phyloP scores from a whole-genome alignment of 2,329 filamentous ascomycete species.

The Zasmidium angulare region DNA sequence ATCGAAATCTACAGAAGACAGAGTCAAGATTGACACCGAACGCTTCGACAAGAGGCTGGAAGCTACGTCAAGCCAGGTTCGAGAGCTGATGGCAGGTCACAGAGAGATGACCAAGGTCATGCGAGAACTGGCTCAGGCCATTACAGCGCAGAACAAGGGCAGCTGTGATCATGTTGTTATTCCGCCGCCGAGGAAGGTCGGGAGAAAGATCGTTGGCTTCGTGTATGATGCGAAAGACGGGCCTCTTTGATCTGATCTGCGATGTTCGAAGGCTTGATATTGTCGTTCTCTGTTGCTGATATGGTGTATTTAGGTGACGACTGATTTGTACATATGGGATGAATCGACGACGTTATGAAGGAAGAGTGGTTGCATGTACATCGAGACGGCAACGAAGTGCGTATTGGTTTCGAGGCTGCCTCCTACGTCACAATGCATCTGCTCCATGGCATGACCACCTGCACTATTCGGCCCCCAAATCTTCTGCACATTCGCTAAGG shows the following conservation, averaged over 20 bases:
- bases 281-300: too few species aligned
- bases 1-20: constrained; percentile 6
- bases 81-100: constrained; percentile 28
- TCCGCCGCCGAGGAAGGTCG: constrained; percentile 33
- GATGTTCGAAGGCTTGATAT: too few species aligned
- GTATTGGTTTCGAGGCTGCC: too few species aligned
- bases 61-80: constrained; percentile 25
- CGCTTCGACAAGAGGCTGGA: constrained; percentile 20
- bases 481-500: not conserved
- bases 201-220: constrained; percentile 32
- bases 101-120: constrained; percentile 28
- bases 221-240: constrained; percentile 31
- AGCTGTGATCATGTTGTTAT: constrained; percentile 31
- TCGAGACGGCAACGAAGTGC: not conserved
- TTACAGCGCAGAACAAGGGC: constrained; percentile 22
- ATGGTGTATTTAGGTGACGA: too few species aligned
- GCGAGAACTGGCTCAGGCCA: constrained; percentile 23
- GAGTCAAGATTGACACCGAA: constrained; percentile 5
- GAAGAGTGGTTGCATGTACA: not conserved
- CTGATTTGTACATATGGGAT: not conserved
- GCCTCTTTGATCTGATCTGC: not conserved
- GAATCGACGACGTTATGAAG: not conserved
- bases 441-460: too few species aligned
- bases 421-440: too few species aligned
- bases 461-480: not conserved